Evolutionary conservation across 2,329 filamentous ascomycete species (phyloP).

Genomic region (Trichoderma oligosporum): DNA sequence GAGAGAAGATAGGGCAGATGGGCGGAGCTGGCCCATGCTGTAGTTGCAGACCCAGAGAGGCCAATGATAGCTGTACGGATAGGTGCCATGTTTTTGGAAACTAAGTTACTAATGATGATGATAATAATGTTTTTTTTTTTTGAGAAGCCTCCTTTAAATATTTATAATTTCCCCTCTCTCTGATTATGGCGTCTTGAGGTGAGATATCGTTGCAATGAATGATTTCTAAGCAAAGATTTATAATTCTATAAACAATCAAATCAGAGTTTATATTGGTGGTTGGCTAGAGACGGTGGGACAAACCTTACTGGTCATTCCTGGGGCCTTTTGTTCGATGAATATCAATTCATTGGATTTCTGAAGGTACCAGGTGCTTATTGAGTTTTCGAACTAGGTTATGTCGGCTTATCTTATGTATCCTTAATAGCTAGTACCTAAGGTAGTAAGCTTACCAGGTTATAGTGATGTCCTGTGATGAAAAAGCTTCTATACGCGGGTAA

Average conservation of each 20-base stretch:
- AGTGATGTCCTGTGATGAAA: too few relatives aligned
- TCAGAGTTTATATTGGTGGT: not conserved
- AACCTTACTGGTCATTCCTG: too few relatives aligned
- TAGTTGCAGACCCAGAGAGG: slow-evolving; percentile 49
- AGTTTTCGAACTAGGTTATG: too few relatives aligned
- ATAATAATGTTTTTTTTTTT: not conserved
- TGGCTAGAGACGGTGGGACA: not conserved
- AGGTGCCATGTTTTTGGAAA: too few relatives aligned
- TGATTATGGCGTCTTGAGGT: not conserved
- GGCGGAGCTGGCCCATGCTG: slow-evolving; percentile 51
- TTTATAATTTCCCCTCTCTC: not conserved
- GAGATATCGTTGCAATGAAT: slow-evolving; percentile 4
- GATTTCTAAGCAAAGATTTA: slow-evolving; percentile 14
- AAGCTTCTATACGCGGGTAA: too few relatives aligned
- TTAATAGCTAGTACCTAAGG: too few relatives aligned
- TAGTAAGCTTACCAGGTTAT: too few relatives aligned
- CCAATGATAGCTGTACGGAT: slow-evolving; percentile 57
- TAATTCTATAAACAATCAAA: not conserved
- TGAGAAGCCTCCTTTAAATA: not conserved
- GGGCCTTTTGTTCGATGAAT: too few relatives aligned
- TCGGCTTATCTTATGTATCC: too few relatives aligned
- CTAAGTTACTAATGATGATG: too few relatives aligned
- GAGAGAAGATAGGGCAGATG: slow-evolving; percentile 59
- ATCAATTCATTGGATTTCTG: too few relatives aligned
- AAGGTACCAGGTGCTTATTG: too few relatives aligned